Conservation (phyloP, 2,329 filamentous ascomycete genomes). For the Fusarium albidum region DNA sequence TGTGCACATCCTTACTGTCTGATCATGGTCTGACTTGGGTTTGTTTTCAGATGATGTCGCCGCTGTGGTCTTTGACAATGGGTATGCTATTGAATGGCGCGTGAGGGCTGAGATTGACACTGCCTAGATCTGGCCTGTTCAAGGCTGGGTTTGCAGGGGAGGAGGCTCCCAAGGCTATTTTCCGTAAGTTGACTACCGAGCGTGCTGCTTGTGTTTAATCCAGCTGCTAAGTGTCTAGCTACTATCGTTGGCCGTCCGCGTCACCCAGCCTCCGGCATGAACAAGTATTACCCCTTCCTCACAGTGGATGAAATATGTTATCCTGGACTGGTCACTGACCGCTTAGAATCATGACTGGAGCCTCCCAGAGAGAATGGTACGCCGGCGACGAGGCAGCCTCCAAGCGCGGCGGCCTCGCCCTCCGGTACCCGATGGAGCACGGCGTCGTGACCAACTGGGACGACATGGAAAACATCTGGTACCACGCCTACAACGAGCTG, state of each 20-base stretch:
- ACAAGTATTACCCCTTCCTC: no score
- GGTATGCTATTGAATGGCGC: slow-evolving; percentile 74
- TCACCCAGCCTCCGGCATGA: slow-evolving; percentile 62
- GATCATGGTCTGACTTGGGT: slow-evolving; percentile 49
- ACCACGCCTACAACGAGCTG: slow-evolving; percentile 99
- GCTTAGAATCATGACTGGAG: slow-evolving; percentile 99
- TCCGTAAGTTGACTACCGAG: slow-evolving; percentile 77
- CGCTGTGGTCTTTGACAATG: slow-evolving; percentile 99
- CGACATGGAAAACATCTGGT: slow-evolving; percentile 99
- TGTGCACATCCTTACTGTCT: no score
- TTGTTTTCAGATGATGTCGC: slow-evolving; percentile 90
- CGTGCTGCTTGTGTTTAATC: slow-evolving; percentile 15
- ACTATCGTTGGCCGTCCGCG: slow-evolving; percentile 99
- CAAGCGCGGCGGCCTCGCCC: slow-evolving; percentile 99
- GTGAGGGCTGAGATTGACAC: slow-evolving; percentile 18
- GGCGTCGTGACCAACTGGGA: slow-evolving; percentile 99
- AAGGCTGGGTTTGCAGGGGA: slow-evolving; percentile 99
- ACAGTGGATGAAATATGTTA: no score
- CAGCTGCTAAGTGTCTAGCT: slow-evolving; percentile 65
- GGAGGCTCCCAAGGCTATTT: slow-evolving; percentile 99
- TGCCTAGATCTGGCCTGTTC: slow-evolving; percentile 97
- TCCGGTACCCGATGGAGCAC: slow-evolving; percentile 99
- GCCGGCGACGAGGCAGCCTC: slow-evolving; percentile 99
- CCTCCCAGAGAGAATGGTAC: slow-evolving; percentile 99
- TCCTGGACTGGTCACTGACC: no score